These are phyloP conservation scores for Aspergillus egyptiacus DNA, from an alignment of 495 filamentous ascomycete genomes.

Conservation along the genomic window DNA sequence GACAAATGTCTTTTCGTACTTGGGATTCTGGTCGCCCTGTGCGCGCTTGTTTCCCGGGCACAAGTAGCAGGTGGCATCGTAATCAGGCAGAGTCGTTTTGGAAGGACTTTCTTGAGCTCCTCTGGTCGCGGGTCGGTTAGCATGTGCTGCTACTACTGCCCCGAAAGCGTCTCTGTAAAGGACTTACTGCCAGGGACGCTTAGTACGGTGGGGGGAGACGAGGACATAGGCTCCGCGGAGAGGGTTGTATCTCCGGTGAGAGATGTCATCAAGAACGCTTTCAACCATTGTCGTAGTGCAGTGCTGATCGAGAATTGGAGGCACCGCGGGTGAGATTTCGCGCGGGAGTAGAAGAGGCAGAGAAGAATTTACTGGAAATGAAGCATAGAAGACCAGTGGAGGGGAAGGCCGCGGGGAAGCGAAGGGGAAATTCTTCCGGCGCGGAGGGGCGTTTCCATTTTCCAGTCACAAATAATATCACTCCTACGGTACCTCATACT, in stretches of 20 bases:
- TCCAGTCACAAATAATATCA: not conserved
- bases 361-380: slow-evolving; percentile 7
- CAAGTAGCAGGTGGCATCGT: slow-evolving; percentile 91
- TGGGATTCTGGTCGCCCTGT: slow-evolving; percentile 79
- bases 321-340: too few species aligned
- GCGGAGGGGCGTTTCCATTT: slow-evolving; percentile 4
- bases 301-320: slow-evolving; percentile 11
- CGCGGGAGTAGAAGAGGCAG: slow-evolving; percentile 1
- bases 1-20: slow-evolving; percentile 80
- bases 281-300: slow-evolving; percentile 45
- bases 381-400: not conserved
- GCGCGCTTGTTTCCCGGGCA: slow-evolving; percentile 93
- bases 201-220: slow-evolving; percentile 91
- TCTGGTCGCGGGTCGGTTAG: slow-evolving; percentile 43
- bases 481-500: not conserved
- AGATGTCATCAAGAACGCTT: slow-evolving; percentile 89
- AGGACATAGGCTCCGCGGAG: slow-evolving; percentile 84
- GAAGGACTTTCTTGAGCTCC: slow-evolving; percentile 83
- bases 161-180: too few species aligned
- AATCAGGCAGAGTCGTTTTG: slow-evolving; percentile 66
- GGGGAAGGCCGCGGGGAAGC: slow-evolving; percentile 11
- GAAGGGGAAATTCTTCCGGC: slow-evolving; percentile 6
- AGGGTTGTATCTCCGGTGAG: slow-evolving; percentile 90
- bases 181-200: slow-evolving; percentile 95
- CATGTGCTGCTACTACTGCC: not conserved